Percentiles rank a stretch among this genome's conserved stretches.
These are phyloP conservation scores for Limonium bicolor DNA, from an alignment of 148 eudicot genomes.

Conservation along the genomic window DNA sequence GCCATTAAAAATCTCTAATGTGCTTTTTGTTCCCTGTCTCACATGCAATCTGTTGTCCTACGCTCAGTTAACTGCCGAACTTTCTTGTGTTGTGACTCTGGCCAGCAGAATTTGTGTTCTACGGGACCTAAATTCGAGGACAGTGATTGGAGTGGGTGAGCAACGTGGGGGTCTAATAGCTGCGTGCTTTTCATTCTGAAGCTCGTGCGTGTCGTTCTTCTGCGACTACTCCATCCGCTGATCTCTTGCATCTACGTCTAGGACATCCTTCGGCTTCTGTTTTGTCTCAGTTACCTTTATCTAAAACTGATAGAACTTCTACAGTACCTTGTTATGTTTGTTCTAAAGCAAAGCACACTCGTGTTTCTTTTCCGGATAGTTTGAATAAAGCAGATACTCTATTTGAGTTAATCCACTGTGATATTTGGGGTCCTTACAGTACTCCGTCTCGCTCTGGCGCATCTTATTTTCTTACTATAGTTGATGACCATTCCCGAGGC, in stretches of 20 bases:
- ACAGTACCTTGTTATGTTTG: background rate
- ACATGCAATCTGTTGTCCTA: background rate
- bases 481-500: constrained; percentile 3
- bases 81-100: background rate
- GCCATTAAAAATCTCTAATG: background rate
- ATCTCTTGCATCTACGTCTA: too few species aligned
- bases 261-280: too few species aligned
- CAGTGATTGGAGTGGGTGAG: background rate
- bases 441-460: background rate
- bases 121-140: background rate
- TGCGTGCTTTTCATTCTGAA: too few species aligned
- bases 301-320: background rate
- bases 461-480: background rate
- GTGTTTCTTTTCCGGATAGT: background rate
- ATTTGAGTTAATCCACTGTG: background rate
- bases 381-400: background rate
- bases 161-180: background rate
- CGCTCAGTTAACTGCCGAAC: background rate
- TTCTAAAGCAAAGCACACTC: background rate
- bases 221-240: too few species aligned
- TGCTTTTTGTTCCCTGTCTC: background rate
- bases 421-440: constrained; percentile 1
- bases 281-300: too few species aligned
- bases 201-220: too few species aligned
- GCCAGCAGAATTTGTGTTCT: background rate